These are phyloP conservation scores for Boletus pseudopeckii DNA, from an alignment of 768 basidiomycete species.

Conservation along the genomic window DNA sequence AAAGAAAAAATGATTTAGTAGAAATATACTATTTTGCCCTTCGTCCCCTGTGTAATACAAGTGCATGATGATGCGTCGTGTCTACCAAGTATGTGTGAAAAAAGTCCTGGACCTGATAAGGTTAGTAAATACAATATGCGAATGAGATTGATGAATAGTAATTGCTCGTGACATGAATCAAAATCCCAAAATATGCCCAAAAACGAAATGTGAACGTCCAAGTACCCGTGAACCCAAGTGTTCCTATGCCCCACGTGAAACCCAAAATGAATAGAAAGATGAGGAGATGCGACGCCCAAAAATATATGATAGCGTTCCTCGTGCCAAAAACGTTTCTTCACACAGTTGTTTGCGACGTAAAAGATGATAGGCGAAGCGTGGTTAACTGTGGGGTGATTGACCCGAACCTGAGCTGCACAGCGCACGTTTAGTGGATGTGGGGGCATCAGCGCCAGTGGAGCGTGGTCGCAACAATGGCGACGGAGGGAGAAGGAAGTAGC, in stretches of 20 bases:
- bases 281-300: neutral
- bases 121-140: constrained; percentile 17
- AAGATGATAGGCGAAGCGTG: constrained; percentile 9
- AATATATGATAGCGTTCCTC: constrained; percentile 12
- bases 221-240: constrained; percentile 2
- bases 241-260: constrained; percentile 12
- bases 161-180: neutral
- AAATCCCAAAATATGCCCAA: constrained; percentile 11
- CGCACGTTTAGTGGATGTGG: constrained; percentile 13
- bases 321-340: constrained; percentile 23
- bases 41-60: constrained; percentile 5
- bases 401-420: constrained; percentile 10
- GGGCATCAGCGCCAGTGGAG: constrained; percentile 15
- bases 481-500: constrained; percentile 10
- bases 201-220: neutral
- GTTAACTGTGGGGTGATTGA: constrained; percentile 14
- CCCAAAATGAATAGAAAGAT: constrained; percentile 16
- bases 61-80: constrained; percentile 13
- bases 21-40: neutral
- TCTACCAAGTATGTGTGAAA: constrained; percentile 2
- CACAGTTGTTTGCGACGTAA: constrained; percentile 22
- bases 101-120: constrained; percentile 13
- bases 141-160: constrained; percentile 16
- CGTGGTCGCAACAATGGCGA: constrained; percentile 24
- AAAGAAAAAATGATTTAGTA: constrained; percentile 58